Conservation (phyloP, 2,329 filamentous ascomycete species). For the Colletotrichum sp. region DNA sequence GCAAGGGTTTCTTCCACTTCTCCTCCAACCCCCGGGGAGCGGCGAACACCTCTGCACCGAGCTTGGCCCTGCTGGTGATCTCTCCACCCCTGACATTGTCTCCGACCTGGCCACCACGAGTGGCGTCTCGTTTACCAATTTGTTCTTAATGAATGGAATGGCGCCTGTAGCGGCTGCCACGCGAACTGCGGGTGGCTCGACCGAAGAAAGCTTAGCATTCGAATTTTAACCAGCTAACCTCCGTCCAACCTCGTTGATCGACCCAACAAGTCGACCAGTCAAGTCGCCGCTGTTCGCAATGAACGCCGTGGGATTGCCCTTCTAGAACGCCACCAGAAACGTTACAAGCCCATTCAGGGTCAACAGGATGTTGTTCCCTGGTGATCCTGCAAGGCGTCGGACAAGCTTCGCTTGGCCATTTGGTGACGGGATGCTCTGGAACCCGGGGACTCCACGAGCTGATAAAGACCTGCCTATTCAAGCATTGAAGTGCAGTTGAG, state of each 20-base stretch:
- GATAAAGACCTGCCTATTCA: neutral
- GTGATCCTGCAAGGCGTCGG: neutral
- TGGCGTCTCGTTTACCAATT: neutral
- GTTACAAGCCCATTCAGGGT: no score
- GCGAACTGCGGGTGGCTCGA: neutral
- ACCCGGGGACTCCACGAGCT: neutral
- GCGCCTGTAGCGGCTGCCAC: neutral
- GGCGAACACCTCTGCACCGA: neutral
- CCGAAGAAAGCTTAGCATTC: neutral
- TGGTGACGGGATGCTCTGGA: neutral
- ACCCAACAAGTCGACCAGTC: neutral
- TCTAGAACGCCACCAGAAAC: constrained; percentile 5
- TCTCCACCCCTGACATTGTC: neutral
- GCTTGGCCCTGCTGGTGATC: neutral
- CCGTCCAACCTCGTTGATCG: neutral
- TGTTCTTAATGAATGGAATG: neutral
- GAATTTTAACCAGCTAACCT: neutral
- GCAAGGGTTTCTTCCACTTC: neutral
- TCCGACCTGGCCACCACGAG: neutral
- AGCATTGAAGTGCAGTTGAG: neutral
- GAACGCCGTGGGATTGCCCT: neutral
- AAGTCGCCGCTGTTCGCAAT: neutral
- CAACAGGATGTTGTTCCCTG: neutral
- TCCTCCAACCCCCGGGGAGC: neutral
- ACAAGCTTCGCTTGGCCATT: neutral